phyloP scores from a whole-genome alignment of 176 grass and related monocot genomes.

The Aegilops sharonensis region DNA sequence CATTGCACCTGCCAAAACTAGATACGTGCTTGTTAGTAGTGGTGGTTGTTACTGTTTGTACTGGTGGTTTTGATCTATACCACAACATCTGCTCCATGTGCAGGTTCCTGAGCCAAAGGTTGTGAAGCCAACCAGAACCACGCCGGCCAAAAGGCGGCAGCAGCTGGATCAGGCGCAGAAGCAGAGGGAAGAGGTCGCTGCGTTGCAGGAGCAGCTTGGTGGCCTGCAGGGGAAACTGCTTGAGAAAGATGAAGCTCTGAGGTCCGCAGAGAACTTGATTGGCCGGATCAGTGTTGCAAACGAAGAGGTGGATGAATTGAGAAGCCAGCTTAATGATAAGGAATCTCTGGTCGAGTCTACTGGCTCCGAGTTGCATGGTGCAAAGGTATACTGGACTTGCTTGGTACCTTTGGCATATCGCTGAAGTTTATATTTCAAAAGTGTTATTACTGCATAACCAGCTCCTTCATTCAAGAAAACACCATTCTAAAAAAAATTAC shows the following conservation, averaged over 20 bases:
- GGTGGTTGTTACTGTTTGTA: background rate
- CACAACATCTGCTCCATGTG: conserved; percentile 18
- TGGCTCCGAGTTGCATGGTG: conserved; percentile 70
- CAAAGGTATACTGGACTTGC: conserved; percentile 62
- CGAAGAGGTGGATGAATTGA: conserved; percentile 58
- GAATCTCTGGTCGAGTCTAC: conserved; percentile 62
- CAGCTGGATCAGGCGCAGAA: conserved; percentile 53
- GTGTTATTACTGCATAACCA: background rate
- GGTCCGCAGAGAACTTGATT: conserved; percentile 70
- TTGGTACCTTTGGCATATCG: background rate
- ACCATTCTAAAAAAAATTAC: background rate
- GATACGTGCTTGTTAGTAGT: background rate
- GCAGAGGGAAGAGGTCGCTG: conserved; percentile 69
- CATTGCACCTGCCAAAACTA: conserved; percentile 7
- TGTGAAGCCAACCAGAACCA: conserved; percentile 30
- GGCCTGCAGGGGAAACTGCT: conserved; percentile 66
- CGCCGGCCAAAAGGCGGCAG: conserved; percentile 42
- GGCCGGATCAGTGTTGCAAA: conserved; percentile 47
- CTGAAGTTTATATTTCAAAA: background rate
- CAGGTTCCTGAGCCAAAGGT: conserved; percentile 50
- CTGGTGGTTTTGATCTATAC: conserved; percentile 36
- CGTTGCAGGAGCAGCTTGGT: conserved; percentile 65
- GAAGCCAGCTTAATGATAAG: conserved; percentile 67
- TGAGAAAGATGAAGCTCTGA: conserved; percentile 88
- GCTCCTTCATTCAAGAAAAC: conserved; percentile 20